Evolutionary conservation across 495 filamentous ascomycete species (phyloP).

Genomic region (Aspergillus taichungensis): DNA sequence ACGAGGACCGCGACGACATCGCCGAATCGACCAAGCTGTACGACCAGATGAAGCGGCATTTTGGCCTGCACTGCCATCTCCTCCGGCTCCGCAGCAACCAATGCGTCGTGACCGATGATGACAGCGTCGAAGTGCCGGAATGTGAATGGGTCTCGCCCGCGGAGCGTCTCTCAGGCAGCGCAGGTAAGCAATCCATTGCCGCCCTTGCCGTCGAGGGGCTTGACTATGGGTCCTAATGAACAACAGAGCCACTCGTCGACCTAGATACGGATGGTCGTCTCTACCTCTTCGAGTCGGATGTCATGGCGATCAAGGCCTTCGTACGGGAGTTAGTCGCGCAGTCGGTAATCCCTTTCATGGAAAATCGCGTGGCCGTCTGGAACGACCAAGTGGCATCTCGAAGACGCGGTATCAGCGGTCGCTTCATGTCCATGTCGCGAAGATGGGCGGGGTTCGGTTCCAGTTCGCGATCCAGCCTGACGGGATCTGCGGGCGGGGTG

Average conservation of each 20-base stretch:
- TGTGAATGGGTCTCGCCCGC: conserved; percentile 83
- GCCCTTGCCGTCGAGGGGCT: too few species aligned
- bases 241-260: conserved; percentile 41
- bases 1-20: conserved; percentile 90
- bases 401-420: conserved; percentile 74
- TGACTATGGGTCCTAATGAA: conserved; percentile 12
- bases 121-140: conserved; percentile 68
- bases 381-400: conserved; percentile 96
- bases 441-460: conserved; percentile 74
- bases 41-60: conserved; percentile 96
- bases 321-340: conserved; percentile 89
- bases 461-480: conserved; percentile 34
- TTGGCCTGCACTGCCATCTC: conserved; percentile 91
- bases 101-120: conserved; percentile 86
- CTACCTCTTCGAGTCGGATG: conserved; percentile 87
- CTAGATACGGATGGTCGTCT: conserved; percentile 57
- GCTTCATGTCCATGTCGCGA: conserved; percentile 87
- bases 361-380: conserved; percentile 80
- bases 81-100: conserved; percentile 74
- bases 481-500: conserved; percentile 27
- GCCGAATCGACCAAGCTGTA: conserved; percentile 78
- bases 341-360: conserved; percentile 90
- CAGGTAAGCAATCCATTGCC: conserved; percentile 32
- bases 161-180: conserved; percentile 65
- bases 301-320: conserved; percentile 74